A percentile compares a stretch with the other conserved stretches of the same genome.
These are phyloP conservation scores for Corylus avellana DNA, from an alignment of 306 rosid species.

Conservation along the genomic window DNA sequence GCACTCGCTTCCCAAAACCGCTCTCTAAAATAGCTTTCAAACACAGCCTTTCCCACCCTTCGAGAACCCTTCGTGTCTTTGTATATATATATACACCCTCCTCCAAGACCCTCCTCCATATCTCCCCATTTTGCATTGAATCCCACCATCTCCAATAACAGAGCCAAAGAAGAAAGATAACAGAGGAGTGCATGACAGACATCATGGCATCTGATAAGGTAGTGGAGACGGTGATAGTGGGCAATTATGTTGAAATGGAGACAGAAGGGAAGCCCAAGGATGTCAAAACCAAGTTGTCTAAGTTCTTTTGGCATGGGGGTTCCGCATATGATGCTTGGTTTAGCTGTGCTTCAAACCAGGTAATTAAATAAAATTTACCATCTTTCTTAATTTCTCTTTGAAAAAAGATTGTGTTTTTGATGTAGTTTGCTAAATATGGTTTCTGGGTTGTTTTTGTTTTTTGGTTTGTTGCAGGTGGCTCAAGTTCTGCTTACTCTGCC, in stretches of 20 bases:
- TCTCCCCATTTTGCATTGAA: background rate
- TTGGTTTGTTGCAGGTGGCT: conserved; percentile 62
- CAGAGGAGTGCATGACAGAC: background rate
- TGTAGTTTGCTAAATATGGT: background rate
- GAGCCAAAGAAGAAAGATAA: background rate
- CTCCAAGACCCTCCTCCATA: conserved; percentile 3
- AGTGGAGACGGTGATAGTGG: conserved; percentile 71
- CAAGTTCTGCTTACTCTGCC: conserved; percentile 97
- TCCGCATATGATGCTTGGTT: conserved; percentile 99
- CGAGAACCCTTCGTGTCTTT: conserved; percentile 50
- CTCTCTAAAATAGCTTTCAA: conserved; percentile 60
- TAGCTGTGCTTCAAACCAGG: conserved; percentile 99
- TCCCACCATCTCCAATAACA: background rate
- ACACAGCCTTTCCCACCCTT: conserved; percentile 47
- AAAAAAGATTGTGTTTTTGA: background rate
- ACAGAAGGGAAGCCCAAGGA: conserved; percentile 60
- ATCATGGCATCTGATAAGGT: conserved; percentile 73
- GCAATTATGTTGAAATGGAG: conserved; percentile 93
- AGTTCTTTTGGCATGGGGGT: conserved; percentile 94
- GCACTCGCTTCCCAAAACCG: conserved; percentile 53
- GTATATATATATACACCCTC: conserved; percentile 30
- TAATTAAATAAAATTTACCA: background rate
- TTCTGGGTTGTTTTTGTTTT: background rate
- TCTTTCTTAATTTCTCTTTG: no score
- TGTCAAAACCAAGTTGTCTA: conserved; percentile 62